Conservation (phyloP, 1,284 basidiomycete species). For the Uromyces viciae-fabae region DNA sequence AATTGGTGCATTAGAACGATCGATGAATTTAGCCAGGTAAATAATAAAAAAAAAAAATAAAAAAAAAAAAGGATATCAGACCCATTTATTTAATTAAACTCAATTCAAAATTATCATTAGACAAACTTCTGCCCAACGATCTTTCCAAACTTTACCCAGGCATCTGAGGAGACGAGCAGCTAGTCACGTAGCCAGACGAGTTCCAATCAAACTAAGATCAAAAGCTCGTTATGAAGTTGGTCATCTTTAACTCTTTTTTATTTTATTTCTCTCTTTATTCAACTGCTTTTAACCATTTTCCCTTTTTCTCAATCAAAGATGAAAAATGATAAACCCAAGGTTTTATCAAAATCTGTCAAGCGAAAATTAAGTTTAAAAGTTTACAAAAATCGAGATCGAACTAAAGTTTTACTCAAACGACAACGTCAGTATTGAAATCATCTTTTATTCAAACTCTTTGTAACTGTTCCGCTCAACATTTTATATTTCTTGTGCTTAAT, state of each 20-base stretch:
- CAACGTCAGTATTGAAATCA: slow-evolving; percentile 7
- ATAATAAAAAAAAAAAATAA: no score
- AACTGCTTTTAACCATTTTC: background rate
- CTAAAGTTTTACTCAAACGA: slow-evolving; percentile 12
- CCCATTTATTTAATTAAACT: background rate
- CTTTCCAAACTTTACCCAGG: slow-evolving; percentile 83
- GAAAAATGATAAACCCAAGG: slow-evolving; percentile 22
- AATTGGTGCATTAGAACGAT: slow-evolving; percentile 76
- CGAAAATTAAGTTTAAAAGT: slow-evolving; percentile 26
- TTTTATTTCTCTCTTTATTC: background rate
- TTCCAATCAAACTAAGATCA: slow-evolving; percentile 72
- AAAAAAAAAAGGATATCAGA: no score
- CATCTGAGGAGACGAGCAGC: slow-evolving; percentile 83
- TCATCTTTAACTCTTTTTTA: background rate
- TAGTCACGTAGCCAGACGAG: slow-evolving; percentile 81
- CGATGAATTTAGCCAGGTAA: slow-evolving; percentile 73
- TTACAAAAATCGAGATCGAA: slow-evolving; percentile 10
- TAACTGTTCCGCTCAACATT: background rate
- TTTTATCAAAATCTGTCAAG: slow-evolving; percentile 20
- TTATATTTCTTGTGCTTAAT: background rate
- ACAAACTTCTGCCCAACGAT: slow-evolving; percentile 67
- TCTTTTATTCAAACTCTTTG: background rate
- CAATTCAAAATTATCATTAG: no score
- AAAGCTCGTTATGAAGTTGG: slow-evolving; percentile 74
- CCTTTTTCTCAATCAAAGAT: slow-evolving; percentile 3